phyloP scores from a whole-genome alignment of 345 rosid genomes.

The Citrus inodora region DNA sequence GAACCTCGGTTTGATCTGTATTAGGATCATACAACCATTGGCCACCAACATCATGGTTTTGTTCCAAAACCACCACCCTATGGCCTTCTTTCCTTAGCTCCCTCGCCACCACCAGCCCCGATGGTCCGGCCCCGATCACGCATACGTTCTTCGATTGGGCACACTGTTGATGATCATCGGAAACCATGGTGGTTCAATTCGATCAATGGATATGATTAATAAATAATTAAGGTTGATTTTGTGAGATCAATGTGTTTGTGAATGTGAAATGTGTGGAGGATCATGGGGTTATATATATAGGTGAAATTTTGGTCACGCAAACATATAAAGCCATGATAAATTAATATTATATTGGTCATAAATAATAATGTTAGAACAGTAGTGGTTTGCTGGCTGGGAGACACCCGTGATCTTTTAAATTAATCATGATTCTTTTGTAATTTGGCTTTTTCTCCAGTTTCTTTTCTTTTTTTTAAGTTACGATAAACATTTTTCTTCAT shows the following conservation, averaged over 20 bases:
- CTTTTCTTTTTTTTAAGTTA: not conserved
- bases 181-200: constrained; percentile 37
- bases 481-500: too few relatives aligned
- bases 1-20: constrained; percentile 54
- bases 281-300: not conserved
- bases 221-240: not conserved
- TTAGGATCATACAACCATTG: constrained; percentile 79
- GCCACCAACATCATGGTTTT: constrained; percentile 85
- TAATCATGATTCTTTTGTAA: constrained; percentile 24
- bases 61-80: constrained; percentile 67
- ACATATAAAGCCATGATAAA: not conserved
- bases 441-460: not conserved
- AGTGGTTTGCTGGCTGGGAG: constrained; percentile 29
- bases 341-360: not conserved
- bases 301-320: not conserved
- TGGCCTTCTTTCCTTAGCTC: constrained; percentile 90
- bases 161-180: constrained; percentile 12
- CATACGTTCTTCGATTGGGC: constrained; percentile 46
- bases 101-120: constrained; percentile 85
- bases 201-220: not conserved
- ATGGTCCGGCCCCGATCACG: constrained; percentile 95
- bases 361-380: constrained; percentile 16
- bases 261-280: not conserved
- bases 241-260: not conserved
- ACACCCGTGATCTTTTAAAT: constrained; percentile 28